Percentiles rank a stretch among this genome's conserved stretches.
Evolutionary conservation across 768 basidiomycete genomes (phyloP).

Genomic region (Termitomyces sp.): DNA sequence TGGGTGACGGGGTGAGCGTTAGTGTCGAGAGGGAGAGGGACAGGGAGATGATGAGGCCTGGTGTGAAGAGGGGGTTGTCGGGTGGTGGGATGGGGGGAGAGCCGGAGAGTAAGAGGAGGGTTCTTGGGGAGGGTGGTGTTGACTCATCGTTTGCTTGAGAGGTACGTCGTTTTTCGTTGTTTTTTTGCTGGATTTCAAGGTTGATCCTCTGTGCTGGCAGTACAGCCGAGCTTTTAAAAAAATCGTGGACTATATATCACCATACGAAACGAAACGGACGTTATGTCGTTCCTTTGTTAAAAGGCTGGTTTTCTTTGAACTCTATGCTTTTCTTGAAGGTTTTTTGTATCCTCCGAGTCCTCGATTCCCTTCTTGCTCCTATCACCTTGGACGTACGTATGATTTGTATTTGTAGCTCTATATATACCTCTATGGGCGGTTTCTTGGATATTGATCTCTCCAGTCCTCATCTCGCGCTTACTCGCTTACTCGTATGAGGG

Average conservation of each 20-base stretch:
- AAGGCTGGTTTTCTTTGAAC: too few relatives aligned
- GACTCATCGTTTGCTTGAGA: neutral
- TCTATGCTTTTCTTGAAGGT: too few relatives aligned
- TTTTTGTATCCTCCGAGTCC: too few relatives aligned
- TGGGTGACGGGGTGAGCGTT: neutral
- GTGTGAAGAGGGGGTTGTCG: neutral
- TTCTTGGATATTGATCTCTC: too few relatives aligned
- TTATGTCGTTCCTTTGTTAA: too few relatives aligned
- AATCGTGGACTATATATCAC: neutral
- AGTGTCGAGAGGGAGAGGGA: neutral
- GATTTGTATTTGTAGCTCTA: too few relatives aligned
- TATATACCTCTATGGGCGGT: too few relatives aligned
- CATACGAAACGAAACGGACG: too few relatives aligned
- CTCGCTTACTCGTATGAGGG: too few relatives aligned
- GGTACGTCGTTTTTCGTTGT: neutral
- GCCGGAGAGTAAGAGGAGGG: slow-evolving; percentile 3
- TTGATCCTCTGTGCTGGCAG: neutral
- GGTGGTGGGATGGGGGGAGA: neutral
- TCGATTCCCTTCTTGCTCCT: too few relatives aligned
- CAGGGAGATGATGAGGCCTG: neutral
- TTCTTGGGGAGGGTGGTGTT: neutral
- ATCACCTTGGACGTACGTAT: too few relatives aligned
- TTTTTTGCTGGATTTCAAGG: neutral
- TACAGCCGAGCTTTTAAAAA: neutral
- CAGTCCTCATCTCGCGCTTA: too few relatives aligned